These are phyloP conservation scores for Ophioceras dolichostomum DNA, from an alignment of 2,329 filamentous ascomycete genomes.

Conservation along the genomic window DNA sequence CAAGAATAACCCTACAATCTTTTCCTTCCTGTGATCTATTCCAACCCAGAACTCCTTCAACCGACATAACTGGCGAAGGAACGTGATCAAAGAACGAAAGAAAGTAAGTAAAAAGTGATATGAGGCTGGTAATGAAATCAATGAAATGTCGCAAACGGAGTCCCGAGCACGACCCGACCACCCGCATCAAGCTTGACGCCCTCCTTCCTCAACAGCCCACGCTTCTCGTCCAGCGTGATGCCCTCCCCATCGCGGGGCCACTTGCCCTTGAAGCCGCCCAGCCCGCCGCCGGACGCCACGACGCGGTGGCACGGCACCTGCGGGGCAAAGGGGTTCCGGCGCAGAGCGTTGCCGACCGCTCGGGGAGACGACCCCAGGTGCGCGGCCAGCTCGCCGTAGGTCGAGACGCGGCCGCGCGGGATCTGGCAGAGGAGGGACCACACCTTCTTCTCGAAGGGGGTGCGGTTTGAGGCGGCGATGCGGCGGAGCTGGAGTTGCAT, in stretches of 20 bases:
- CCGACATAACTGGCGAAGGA: too few relatives aligned
- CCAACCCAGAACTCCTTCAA: too few relatives aligned
- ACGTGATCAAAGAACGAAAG: too few relatives aligned
- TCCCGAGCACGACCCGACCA: slow-evolving; percentile 45
- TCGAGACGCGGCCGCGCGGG: slow-evolving; percentile 61
- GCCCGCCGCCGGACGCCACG: slow-evolving; percentile 57
- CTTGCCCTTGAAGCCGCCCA: slow-evolving; percentile 61
- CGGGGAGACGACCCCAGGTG: slow-evolving; percentile 60
- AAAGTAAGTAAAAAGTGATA: too few relatives aligned
- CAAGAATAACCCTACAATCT: too few relatives aligned
- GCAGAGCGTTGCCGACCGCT: slow-evolving; percentile 66
- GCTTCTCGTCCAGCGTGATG: slow-evolving; percentile 52
- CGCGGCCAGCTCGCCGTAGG: slow-evolving; percentile 60
- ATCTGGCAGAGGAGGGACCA: slow-evolving; percentile 67
- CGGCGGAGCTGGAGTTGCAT: slow-evolving; percentile 28
- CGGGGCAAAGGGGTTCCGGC: slow-evolving; percentile 72
- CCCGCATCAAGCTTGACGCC: slow-evolving; percentile 48
- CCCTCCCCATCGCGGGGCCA: slow-evolving; percentile 50
- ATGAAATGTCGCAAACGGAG: too few relatives aligned
- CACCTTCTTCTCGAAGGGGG: slow-evolving; percentile 49
- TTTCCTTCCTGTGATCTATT: too few relatives aligned
- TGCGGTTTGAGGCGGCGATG: slow-evolving; percentile 30
- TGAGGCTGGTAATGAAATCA: too few relatives aligned
- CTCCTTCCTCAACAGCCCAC: slow-evolving; percentile 45
- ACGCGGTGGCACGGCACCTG: slow-evolving; percentile 73